phyloP scores from a whole-genome alignment of 306 rosid genomes.

The Myrica gale region DNA sequence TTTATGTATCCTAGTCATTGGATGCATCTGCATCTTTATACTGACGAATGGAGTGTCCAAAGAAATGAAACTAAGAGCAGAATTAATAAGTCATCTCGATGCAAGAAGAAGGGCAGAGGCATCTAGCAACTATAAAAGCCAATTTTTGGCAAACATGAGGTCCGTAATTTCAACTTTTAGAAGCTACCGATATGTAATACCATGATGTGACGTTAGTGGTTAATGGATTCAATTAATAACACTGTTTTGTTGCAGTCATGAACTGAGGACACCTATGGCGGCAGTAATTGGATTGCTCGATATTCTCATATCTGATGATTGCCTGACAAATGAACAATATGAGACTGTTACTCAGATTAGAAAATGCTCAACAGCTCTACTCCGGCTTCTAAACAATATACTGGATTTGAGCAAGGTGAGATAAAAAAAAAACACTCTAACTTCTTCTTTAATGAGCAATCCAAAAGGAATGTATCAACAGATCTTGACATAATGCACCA shows the following conservation, averaged over 20 bases:
- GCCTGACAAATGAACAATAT: conserved; percentile 90
- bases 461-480: background rate
- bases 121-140: conserved; percentile 94
- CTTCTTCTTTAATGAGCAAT: conserved; percentile 10
- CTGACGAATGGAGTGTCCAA: conserved; percentile 97
- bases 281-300: conserved; percentile 97
- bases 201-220: too few species aligned
- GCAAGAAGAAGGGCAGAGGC: conserved; percentile 99
- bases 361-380: conserved; percentile 93
- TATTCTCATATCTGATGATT: conserved; percentile 94
- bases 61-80: conserved; percentile 98
- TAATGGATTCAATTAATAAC: background rate
- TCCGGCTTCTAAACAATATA: conserved; percentile 95
- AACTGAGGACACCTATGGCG: conserved; percentile 98
- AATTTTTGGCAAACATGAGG: conserved; percentile 99
- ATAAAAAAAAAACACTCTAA: conserved; percentile 19
- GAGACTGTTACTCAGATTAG: conserved; percentile 90
- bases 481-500: background rate
- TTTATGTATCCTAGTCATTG: conserved; percentile 77
- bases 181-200: background rate
- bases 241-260: conserved; percentile 64
- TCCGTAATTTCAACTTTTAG: conserved; percentile 26
- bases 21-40: conserved; percentile 90
- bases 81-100: conserved; percentile 85
- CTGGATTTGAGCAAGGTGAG: conserved; percentile 92